These are phyloP conservation scores for Pseudoturritis turrita DNA, from an alignment of 345 rosid species.

Conservation along the genomic window DNA sequence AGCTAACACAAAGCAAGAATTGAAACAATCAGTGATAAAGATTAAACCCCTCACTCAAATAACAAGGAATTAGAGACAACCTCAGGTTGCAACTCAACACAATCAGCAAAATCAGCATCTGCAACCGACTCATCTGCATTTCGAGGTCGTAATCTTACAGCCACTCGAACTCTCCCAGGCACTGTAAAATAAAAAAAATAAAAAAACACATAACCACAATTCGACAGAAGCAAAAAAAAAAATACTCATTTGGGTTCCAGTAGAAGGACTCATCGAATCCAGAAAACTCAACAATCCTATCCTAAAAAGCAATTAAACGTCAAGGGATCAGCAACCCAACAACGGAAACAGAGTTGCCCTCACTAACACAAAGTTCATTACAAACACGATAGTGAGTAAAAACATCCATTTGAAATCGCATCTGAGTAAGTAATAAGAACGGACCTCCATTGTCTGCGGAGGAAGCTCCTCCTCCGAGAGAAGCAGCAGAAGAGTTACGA, in stretches of 20 bases:
- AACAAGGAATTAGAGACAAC: constrained; percentile 24
- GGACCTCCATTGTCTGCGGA: constrained; percentile 65
- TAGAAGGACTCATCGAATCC: not conserved
- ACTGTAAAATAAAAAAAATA: constrained; percentile 42
- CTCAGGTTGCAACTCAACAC: constrained; percentile 98
- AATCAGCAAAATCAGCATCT: constrained; percentile 97
- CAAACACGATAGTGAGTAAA: not conserved
- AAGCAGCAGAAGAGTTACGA: constrained; percentile 56
- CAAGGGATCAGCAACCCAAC: not conserved
- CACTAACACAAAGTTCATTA: not conserved
- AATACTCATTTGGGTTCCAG: not conserved
- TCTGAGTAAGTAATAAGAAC: not conserved
- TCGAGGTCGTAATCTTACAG: constrained; percentile 87
- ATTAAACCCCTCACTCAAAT: not conserved
- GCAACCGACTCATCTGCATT: constrained; percentile 82
- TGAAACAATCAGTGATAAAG: not conserved
- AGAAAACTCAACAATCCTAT: not conserved
- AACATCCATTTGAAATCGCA: not conserved
- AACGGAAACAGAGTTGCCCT: not conserved
- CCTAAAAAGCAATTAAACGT: not conserved
- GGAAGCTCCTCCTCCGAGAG: constrained; percentile 26
- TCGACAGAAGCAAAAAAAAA: not conserved
- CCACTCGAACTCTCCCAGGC: constrained; percentile 95
- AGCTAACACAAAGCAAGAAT: constrained; percentile 40
- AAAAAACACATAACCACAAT: not conserved